Percentiles rank a stretch among this genome's conserved stretches.
Conservation (phyloP, 441 rosid genomes). For the Gossypium laxum region DNA sequence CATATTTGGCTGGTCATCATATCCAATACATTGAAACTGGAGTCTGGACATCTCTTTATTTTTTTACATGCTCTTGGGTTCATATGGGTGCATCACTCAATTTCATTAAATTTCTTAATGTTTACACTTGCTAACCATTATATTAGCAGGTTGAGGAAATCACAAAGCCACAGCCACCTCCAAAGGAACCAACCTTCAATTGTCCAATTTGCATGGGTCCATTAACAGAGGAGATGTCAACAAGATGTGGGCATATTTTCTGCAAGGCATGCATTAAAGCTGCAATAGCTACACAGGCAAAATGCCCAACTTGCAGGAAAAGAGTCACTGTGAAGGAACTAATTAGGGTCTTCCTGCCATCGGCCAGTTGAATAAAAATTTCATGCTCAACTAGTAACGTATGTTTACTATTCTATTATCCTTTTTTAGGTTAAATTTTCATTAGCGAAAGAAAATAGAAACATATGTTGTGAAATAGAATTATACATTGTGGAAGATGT, state of each 20-base stretch:
- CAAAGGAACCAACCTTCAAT: conserved; percentile 55
- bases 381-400: conserved; percentile 21
- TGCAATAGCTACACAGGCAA: conserved; percentile 46
- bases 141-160: conserved; percentile 36
- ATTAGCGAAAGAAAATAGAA: neutral
- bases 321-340: conserved; percentile 44
- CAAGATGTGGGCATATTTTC: conserved; percentile 93
- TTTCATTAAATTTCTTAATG: conserved; percentile 7
- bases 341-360: conserved; percentile 79
- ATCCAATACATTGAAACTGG: neutral
- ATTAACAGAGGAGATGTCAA: conserved; percentile 60
- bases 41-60: neutral
- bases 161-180: conserved; percentile 29
- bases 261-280: conserved; percentile 64
- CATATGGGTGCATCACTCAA: neutral
- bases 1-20: neutral
- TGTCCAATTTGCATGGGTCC: conserved; percentile 87
- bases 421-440: neutral
- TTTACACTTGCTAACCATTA: neutral
- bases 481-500: neutral
- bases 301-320: conserved; percentile 89
- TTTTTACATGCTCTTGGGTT: neutral
- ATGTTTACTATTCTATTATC: conserved; percentile 18
- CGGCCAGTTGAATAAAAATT: conserved; percentile 38
- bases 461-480: neutral